Evolutionary conservation across 768 basidiomycete species (phyloP).

Genomic region (Tricholomella constricta): DNA sequence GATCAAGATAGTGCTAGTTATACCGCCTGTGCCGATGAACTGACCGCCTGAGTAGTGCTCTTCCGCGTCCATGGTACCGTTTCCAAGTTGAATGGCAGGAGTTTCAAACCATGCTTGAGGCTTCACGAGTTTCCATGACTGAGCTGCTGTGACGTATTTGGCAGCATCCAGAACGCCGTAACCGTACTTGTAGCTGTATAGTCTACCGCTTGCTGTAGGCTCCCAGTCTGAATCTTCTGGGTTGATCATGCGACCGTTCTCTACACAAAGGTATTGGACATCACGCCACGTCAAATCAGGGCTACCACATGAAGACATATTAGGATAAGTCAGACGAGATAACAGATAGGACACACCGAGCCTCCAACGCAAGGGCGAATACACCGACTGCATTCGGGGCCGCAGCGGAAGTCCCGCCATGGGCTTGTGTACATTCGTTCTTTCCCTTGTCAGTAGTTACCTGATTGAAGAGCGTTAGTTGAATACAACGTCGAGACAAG

Average conservation of each 20-base stretch:
- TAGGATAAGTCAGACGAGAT: not conserved
- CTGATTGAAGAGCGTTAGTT: conserved; percentile 41
- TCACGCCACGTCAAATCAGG: conserved; percentile 98
- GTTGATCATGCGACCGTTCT: conserved; percentile 77
- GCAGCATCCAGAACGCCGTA: conserved; percentile 89
- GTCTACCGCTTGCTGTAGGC: conserved; percentile 64
- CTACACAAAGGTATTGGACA: conserved; percentile 86
- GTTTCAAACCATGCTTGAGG: conserved; percentile 91
- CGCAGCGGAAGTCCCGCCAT: conserved; percentile 97
- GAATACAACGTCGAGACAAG: conserved; percentile 10
- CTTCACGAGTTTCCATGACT: conserved; percentile 85
- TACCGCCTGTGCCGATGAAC: conserved; percentile 64
- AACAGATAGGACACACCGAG: conserved; percentile 52
- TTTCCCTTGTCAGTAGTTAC: conserved; percentile 93
- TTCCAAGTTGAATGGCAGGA: conserved; percentile 65
- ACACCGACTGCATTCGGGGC: conserved; percentile 96
- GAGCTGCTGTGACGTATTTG: conserved; percentile 76
- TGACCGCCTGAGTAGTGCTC: conserved; percentile 64
- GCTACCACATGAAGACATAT: conserved; percentile 37
- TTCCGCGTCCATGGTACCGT: conserved; percentile 56
- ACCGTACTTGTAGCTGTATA: conserved; percentile 89
- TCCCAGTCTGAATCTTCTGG: conserved; percentile 95
- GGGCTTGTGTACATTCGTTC: conserved; percentile 74
- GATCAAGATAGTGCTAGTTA: conserved; percentile 64
- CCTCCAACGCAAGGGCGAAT: conserved; percentile 86